phyloP scores from a whole-genome alignment of 2,329 filamentous ascomycete species.

The Aphanocladium album region DNA sequence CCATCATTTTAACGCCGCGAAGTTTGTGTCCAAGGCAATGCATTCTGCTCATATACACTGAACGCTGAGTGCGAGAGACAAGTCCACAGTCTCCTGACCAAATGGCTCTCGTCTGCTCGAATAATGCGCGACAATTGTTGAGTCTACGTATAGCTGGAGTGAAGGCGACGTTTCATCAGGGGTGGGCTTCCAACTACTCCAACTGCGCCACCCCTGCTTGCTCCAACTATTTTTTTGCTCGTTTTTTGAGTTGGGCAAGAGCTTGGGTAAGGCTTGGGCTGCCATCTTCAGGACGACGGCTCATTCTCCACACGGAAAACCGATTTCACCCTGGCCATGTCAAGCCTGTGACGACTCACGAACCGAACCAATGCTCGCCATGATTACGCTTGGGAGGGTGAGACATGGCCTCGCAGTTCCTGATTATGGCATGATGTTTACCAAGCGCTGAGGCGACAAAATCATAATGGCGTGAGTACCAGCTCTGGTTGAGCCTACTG shows the following conservation, averaged over 20 bases:
- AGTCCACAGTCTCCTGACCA: not conserved
- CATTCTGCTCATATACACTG: not conserved
- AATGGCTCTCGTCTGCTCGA: not conserved
- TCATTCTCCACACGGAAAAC: not conserved
- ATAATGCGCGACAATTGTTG: not conserved
- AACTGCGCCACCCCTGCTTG: not conserved
- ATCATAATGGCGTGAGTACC: too few species aligned
- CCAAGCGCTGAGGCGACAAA: not conserved
- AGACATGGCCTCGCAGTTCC: too few species aligned
- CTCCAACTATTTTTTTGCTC: not conserved
- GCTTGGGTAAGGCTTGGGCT: not conserved
- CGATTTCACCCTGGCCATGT: not conserved
- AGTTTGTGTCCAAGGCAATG: too few species aligned
- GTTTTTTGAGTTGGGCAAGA: too few species aligned
- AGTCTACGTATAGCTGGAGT: not conserved
- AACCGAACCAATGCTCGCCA: not conserved
- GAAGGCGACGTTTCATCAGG: constrained; percentile 3
- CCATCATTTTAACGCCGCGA: too few species aligned
- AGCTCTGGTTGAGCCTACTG: too few species aligned
- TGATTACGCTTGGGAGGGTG: not conserved
- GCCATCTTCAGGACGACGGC: not conserved
- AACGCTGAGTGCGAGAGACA: not conserved
- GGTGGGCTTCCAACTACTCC: constrained; percentile 1
- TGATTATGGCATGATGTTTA: not conserved
- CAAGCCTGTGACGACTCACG: not conserved